These are phyloP conservation scores for Talaromyces atroroseus DNA, from an alignment of 2,329 filamentous ascomycete species.

Conservation along the genomic window DNA sequence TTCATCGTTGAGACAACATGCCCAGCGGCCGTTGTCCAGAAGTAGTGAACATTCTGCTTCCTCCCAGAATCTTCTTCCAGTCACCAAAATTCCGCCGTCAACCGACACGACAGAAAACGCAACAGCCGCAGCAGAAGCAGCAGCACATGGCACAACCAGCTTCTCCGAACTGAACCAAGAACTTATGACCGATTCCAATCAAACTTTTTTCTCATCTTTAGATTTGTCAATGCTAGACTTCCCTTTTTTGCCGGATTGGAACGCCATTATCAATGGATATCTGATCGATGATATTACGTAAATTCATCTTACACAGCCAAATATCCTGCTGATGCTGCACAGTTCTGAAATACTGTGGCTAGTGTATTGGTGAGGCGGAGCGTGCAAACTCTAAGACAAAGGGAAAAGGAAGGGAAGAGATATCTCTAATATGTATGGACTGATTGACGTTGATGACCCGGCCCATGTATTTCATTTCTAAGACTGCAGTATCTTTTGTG, in stretches of 20 bases:
- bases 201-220: slow-evolving; percentile 13
- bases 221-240: slow-evolving; percentile 15
- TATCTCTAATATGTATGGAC: no score
- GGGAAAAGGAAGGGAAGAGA: no score
- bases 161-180: not conserved
- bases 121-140: not conserved
- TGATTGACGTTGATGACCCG: no score
- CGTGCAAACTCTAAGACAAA: no score
- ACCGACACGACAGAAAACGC: not conserved
- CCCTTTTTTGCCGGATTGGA: slow-evolving; percentile 18
- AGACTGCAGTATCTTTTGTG: no score
- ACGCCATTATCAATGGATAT: slow-evolving; percentile 16
- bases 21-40: not conserved
- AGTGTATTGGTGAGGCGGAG: no score
- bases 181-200: slow-evolving; percentile 5
- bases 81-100: not conserved
- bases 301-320: not conserved
- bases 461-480: no score
- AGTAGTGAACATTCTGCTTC: not conserved
- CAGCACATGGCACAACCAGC: not conserved
- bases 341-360: no score
- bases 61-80: not conserved
- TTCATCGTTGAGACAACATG: slow-evolving; percentile 8
- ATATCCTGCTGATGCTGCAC: not conserved
- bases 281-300: not conserved